Conservation (phyloP, 2,329 filamentous ascomycete species). For the Thielaviopsis ethacetica region DNA sequence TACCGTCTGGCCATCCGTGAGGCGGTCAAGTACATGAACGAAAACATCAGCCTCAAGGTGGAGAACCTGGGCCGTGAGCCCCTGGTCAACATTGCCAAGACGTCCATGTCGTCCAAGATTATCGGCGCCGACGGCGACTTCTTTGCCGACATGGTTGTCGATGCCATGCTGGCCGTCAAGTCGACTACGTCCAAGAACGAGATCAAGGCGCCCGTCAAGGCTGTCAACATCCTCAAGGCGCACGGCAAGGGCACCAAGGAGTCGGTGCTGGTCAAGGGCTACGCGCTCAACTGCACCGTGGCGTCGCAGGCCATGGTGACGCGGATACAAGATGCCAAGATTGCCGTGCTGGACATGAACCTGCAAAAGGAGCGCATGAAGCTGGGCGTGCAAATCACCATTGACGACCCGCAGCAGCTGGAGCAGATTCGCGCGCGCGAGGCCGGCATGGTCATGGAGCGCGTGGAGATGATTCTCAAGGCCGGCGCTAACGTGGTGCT, state of each 20-base stretch:
- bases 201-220: conserved; percentile 94
- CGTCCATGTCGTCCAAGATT: conserved; percentile 98
- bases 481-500: conserved; percentile 89
- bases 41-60: conserved; percentile 93
- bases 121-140: conserved; percentile 93
- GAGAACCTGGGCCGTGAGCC: conserved; percentile 82
- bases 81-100: conserved; percentile 89
- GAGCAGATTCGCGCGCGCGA: conserved; percentile 94
- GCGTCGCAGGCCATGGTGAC: conserved; percentile 97
- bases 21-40: conserved; percentile 96
- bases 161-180: conserved; percentile 91
- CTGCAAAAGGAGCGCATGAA: conserved; percentile 99
- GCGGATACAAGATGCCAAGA: conserved; percentile 81
- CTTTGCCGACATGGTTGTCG: conserved; percentile 93
- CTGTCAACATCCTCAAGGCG: conserved; percentile 95
- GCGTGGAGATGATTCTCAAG: conserved; percentile 95
- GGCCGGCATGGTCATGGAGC: conserved; percentile 80
- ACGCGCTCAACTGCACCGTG: conserved; percentile 96
- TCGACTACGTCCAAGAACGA: conserved; percentile 80
- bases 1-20: conserved; percentile 91
- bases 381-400: conserved; percentile 92
- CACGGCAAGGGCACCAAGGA: conserved; percentile 86
- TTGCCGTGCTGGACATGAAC: conserved; percentile 94
- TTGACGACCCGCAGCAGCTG: conserved; percentile 91
- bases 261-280: conserved; percentile 84